A percentile compares a stretch with the other conserved stretches of the same genome.
Conservation (phyloP, 2,329 filamentous ascomycete species). For the Metarhizium anisopliae region DNA sequence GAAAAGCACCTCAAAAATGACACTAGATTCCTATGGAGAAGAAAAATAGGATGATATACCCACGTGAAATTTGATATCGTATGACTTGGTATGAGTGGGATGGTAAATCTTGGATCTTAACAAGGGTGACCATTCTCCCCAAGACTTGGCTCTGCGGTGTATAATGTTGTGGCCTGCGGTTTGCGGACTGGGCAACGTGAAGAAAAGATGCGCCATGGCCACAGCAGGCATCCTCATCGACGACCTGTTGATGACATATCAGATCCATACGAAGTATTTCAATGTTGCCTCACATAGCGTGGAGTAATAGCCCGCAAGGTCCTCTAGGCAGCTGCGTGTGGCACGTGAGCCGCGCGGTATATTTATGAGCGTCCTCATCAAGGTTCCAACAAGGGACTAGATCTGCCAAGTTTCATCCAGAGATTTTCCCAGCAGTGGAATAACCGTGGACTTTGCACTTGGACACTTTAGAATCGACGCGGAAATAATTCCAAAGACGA, state of each 20-base stretch:
- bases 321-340: no score
- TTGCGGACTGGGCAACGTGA: no score
- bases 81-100: background rate
- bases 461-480: background rate
- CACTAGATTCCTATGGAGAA: slow-evolving; percentile 3
- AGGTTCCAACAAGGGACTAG: background rate
- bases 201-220: no score
- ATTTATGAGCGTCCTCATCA: background rate
- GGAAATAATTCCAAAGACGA: background rate
- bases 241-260: no score
- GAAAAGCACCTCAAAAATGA: slow-evolving; percentile 20
- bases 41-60: background rate
- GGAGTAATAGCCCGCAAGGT: no score
- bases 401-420: background rate
- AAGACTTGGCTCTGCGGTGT: no score
- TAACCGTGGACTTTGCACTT: background rate
- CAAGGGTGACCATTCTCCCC: background rate
- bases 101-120: background rate
- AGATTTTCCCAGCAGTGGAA: background rate
- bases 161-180: no score
- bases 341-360: no score
- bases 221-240: no score
- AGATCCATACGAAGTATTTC: no score
- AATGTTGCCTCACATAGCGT: no score
- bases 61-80: background rate